A percentile compares a stretch with the other conserved stretches of the same genome.
Conservation (phyloP, 2,329 filamentous ascomycete genomes). For the Penicillium sp. region DNA sequence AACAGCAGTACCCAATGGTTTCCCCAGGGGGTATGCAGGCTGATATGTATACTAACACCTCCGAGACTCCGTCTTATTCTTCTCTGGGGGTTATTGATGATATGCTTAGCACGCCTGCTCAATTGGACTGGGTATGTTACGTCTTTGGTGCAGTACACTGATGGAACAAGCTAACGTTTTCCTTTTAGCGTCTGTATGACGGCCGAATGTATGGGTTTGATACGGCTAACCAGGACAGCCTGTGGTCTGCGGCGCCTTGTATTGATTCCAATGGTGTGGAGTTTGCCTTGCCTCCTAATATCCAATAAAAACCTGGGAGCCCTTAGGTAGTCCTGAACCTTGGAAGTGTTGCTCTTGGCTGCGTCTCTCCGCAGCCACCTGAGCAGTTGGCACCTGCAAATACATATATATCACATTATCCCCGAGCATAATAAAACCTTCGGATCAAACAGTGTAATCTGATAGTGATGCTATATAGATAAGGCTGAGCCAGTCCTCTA, state of each 20-base stretch:
- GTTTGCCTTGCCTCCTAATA: neutral
- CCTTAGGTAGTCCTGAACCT: too few relatives aligned
- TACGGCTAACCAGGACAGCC: conserved; percentile 9
- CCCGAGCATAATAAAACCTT: too few relatives aligned
- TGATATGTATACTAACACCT: neutral
- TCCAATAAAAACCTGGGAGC: neutral
- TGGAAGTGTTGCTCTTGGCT: too few relatives aligned
- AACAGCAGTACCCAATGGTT: conserved; percentile 2
- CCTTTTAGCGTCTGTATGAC: conserved; percentile 19
- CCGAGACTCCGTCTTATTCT: conserved; percentile 6
- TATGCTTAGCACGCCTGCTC: conserved; percentile 34
- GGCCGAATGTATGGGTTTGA: conserved; percentile 15
- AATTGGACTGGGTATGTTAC: conserved; percentile 36
- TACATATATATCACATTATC: too few relatives aligned
- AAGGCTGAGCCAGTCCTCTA: too few relatives aligned
- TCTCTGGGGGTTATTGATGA: conserved; percentile 33
- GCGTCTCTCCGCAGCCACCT: too few relatives aligned
- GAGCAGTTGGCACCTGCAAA: too few relatives aligned
- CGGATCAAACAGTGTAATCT: too few relatives aligned
- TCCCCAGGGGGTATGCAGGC: neutral
- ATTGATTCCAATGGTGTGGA: conserved; percentile 1
- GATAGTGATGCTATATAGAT: too few relatives aligned
- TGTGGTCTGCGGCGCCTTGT: conserved; percentile 9
- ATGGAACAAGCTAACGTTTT: neutral
- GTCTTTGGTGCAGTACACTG: neutral